Base-by-base conservation (phyloP, 176 grass and related monocot species). In the Elymus sibiricus region DNA sequence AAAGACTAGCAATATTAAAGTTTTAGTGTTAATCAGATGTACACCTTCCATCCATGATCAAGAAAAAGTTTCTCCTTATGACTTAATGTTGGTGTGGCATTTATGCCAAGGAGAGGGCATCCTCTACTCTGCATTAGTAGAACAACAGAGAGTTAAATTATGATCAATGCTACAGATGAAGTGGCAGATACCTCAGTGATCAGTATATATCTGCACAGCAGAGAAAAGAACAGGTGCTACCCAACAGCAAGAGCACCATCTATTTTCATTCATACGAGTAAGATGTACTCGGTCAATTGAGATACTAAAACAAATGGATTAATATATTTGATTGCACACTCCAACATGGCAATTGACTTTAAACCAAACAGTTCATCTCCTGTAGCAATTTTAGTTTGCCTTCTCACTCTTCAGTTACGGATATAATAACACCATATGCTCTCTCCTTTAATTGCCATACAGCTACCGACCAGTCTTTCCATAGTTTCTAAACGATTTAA, bases 41-140 rank as follows among this genome's bases (percentile, higher is more conserved):
- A 72, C 73, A 98, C 96, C 96, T 98, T 73, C 93, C 93, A 98
- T 70, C 93, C 93, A 10, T 95, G 87, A 81, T 95, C 84, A 59
- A 89, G 38, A 85, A 98, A 98, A 90, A 98, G 93, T 61, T 89
- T 92, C 67, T 98, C 84, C 62, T 98, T 98, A 25, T 92, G 94
- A 77, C 83, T 70, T 80, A 98, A 89, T 3, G 89, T 95, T 62
- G 96, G 93, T 75, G 96, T 98, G 66, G 96, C 90, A 88, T 92
- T 78, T 91, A 98, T 98, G 77, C 96, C 92, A 38, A 98, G 93
- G 34, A 98, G 91, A 9, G 96, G 86, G 43, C 96, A 98, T 73
- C 96, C 96, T 88, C 96, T 93, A 89, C 93, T 98, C 96, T 98
- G 92, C 56, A 88, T 44, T 74, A 83, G 38, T 22, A 90, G 37